Percentiles rank a stretch among this genome's conserved stretches.
Evolutionary conservation across 2,329 filamentous ascomycete genomes (phyloP).

Genomic region (Colletotrichum lini): DNA sequence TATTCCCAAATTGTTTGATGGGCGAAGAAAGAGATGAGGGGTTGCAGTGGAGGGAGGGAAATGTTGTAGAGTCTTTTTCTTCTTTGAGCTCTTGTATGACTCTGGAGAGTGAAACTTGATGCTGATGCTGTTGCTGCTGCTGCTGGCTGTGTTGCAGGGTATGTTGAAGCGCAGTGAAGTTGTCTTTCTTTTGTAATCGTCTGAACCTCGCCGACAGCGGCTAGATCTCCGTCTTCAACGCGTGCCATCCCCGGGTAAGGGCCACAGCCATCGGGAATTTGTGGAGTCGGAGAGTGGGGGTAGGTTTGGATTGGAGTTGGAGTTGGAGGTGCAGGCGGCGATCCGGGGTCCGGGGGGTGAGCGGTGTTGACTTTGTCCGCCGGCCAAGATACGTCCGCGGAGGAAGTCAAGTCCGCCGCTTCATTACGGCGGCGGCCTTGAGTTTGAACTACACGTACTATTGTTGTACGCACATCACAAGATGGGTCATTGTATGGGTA

Average conservation of each 20-base stretch:
- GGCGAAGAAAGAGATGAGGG: not conserved
- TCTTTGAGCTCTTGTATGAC: not conserved
- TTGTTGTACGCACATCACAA: no score
- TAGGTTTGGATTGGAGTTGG: no score
- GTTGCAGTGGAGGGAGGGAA: not conserved
- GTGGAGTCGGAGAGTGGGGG: conserved; percentile 25
- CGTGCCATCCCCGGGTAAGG: no score
- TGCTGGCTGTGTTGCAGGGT: not conserved
- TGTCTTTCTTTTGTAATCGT: conserved; percentile 35
- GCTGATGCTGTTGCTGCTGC: not conserved
- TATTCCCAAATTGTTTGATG: not conserved
- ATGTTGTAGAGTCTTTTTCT: not conserved
- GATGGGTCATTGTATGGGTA: no score
- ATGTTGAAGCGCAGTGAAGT: conserved; percentile 8
- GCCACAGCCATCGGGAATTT: not conserved
- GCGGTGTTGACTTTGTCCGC: conserved; percentile 24
- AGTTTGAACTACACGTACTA: no score
- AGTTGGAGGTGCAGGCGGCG: conserved; percentile 18
- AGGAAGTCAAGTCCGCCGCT: conserved; percentile 15
- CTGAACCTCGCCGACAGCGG: conserved; percentile 26
- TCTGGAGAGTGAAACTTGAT: not conserved
- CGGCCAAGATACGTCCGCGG: conserved; percentile 2
- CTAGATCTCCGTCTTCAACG: conserved; percentile 20
- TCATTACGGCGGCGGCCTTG: not conserved
- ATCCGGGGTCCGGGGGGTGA: conserved; percentile 30